These are phyloP conservation scores for Trichosporon inkin DNA, from an alignment of 1,284 basidiomycete genomes.

Conservation along the genomic window DNA sequence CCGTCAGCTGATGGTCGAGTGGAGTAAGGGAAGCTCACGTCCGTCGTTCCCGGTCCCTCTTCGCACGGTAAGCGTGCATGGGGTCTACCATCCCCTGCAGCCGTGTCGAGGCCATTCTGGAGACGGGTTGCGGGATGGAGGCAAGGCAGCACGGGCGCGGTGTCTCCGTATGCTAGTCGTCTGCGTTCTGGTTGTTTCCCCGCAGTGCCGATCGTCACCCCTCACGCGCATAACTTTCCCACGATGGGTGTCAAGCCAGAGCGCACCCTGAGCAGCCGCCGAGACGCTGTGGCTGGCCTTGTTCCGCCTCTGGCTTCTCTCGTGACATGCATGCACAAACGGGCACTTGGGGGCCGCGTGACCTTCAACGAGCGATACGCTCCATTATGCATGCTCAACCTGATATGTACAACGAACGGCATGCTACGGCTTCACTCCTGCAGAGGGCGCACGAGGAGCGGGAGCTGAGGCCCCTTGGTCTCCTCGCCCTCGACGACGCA, in stretches of 20 bases:
- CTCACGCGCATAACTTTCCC: neutral
- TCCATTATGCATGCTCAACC: neutral
- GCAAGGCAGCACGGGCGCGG: neutral
- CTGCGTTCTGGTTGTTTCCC: neutral
- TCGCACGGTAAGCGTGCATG: constrained; percentile 79
- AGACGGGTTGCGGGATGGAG: neutral
- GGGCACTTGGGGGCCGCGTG: too few species aligned
- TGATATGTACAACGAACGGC: neutral
- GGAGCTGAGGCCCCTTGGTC: constrained; percentile 48
- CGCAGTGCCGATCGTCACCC: neutral
- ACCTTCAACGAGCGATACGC: too few species aligned
- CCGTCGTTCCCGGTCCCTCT: constrained; percentile 64
- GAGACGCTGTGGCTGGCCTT: too few species aligned
- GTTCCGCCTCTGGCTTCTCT: too few species aligned
- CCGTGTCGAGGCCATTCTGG: constrained; percentile 19
- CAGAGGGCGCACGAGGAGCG: constrained; percentile 23
- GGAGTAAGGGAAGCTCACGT: constrained; percentile 39
- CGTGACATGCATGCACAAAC: too few species aligned
- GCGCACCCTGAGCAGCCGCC: too few species aligned
- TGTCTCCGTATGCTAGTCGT: neutral
- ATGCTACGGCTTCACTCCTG: neutral
- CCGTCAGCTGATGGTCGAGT: neutral
- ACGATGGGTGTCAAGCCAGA: too few species aligned
- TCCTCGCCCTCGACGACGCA: constrained; percentile 44
- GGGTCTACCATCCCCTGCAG: constrained; percentile 37